Evolutionary conservation across 768 basidiomycete species (phyloP), one percentile per base, ranked within the genome.

Genomic region (Lactifluus rugatus): DNA sequence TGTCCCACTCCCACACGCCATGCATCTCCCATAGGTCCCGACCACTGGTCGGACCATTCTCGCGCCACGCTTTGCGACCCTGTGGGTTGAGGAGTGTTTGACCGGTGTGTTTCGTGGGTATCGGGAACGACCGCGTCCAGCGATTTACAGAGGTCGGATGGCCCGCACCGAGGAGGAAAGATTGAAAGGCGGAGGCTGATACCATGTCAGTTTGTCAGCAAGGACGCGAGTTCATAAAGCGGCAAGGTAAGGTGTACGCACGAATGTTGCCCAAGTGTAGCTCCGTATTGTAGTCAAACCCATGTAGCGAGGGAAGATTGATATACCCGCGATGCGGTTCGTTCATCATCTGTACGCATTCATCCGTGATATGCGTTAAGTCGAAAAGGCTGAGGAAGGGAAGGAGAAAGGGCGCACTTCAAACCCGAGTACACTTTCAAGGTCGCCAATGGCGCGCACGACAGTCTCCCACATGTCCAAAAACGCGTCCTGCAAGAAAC

Each of bases 291-390:
- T 96, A 96, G 70, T 97, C 86, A 72, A 91, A 97, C 10, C 76
- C 74, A 64, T 96, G 85, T 46, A 96, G 75, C 1, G 91, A 90
- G 25, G 80, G 77, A 5, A 96, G 74, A 53, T 86, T 81, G 58
- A 95, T 84, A 70, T 95, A 98, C 42, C 95, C 96, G 66, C 85
- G 78, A 72, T 99, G 93, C 0, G 93, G 93, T 71, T 96, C 93
- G 64, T 97, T 96, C 79, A 95, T 84, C 69, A 93, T 81, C 91
- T 94, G 62, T 11, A 21, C 32, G 21, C 5, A 28, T 39, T 57
- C 39, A 54, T 26, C 5, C 26, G 21, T 3, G 21, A 42, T 5
- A 56, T 8, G 14, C 32, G 44, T 25, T 34, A 16, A 26, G n/a
- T 23, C 21, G 32, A 54, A 39, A 11, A 36, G 54, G 37, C 52